phyloP scores from a whole-genome alignment of 805 yeast genomes.

The Nakazawaea sp. region DNA sequence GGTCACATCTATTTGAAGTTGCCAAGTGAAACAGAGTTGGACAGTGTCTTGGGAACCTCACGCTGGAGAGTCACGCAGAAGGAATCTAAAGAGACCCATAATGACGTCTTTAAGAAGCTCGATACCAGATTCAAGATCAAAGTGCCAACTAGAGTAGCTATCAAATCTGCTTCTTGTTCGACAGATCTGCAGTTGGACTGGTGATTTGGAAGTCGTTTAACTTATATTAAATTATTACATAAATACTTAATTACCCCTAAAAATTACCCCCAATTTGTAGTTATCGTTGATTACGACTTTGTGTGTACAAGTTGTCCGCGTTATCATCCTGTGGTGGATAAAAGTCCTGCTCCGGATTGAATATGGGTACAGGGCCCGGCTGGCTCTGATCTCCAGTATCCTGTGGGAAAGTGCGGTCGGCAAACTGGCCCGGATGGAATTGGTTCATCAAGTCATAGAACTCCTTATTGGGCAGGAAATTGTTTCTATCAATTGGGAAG shows the following conservation, averaged over 20 bases:
- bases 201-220: slow-evolving; percentile 10
- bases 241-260: too few relatives aligned
- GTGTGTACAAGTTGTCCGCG: too few relatives aligned
- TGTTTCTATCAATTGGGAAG: background rate
- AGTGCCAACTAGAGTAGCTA: slow-evolving; percentile 16
- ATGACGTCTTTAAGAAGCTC: slow-evolving; percentile 14
- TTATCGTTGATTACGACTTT: too few relatives aligned
- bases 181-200: slow-evolving; percentile 14
- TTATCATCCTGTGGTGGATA: too few relatives aligned
- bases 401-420: too few relatives aligned
- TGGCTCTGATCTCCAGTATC: too few relatives aligned
- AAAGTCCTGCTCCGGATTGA: too few relatives aligned
- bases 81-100: slow-evolving; percentile 15
- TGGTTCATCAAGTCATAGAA: slow-evolving; percentile 3
- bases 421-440: background rate
- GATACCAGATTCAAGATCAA: slow-evolving; percentile 18
- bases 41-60: slow-evolving; percentile 25
- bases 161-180: slow-evolving; percentile 12
- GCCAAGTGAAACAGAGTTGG: slow-evolving; percentile 27
- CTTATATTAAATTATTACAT: too few relatives aligned
- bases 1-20: slow-evolving; percentile 23
- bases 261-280: too few relatives aligned
- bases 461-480: background rate
- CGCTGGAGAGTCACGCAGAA: slow-evolving; percentile 25
- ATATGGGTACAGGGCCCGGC: too few relatives aligned